Evolutionary conservation across 257 asterid genomes (phyloP).

Genomic region (Craterostigma plantagineum): DNA sequence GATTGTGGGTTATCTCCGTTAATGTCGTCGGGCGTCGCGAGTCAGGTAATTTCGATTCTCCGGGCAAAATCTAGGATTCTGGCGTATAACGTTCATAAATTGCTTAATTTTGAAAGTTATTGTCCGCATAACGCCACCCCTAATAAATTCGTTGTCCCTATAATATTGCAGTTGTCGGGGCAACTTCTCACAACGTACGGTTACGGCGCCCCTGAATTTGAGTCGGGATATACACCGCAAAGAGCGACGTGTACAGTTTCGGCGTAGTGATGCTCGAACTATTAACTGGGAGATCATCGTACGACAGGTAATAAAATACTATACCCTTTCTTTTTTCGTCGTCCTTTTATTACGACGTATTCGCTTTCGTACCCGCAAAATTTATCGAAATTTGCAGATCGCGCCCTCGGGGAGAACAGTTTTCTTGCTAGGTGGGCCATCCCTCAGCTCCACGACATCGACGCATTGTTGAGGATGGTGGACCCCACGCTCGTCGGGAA

Average conservation of each 20-base stretch:
- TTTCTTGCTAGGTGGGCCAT: slow-evolving; percentile 91
- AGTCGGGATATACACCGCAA: slow-evolving; percentile 72
- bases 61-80: too few relatives aligned
- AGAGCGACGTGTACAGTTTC: slow-evolving; percentile 91
- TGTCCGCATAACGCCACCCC: too few relatives aligned
- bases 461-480: slow-evolving; percentile 77
- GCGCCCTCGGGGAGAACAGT: slow-evolving; percentile 74
- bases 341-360: slow-evolving; percentile 1
- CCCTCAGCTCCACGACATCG: slow-evolving; percentile 93
- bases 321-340: too few relatives aligned
- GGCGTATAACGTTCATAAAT: too few relatives aligned
- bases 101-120: too few relatives aligned
- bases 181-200: slow-evolving; percentile 92
- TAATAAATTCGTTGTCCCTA: too few relatives aligned
- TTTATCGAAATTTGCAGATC: slow-evolving; percentile 24
- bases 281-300: slow-evolving; percentile 81
- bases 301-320: slow-evolving; percentile 66
- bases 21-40: slow-evolving; percentile 56
- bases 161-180: slow-evolving; percentile 58
- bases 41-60: slow-evolving; percentile 38
- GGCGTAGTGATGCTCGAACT: slow-evolving; percentile 98
- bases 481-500: slow-evolving; percentile 66
- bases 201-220: slow-evolving; percentile 95
- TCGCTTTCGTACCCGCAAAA: slow-evolving; percentile 7
- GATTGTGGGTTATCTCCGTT: slow-evolving; percentile 94